Base-by-base conservation (phyloP, 2,329 filamentous ascomycete genomes). In the Talaromyces sp. region DNA sequence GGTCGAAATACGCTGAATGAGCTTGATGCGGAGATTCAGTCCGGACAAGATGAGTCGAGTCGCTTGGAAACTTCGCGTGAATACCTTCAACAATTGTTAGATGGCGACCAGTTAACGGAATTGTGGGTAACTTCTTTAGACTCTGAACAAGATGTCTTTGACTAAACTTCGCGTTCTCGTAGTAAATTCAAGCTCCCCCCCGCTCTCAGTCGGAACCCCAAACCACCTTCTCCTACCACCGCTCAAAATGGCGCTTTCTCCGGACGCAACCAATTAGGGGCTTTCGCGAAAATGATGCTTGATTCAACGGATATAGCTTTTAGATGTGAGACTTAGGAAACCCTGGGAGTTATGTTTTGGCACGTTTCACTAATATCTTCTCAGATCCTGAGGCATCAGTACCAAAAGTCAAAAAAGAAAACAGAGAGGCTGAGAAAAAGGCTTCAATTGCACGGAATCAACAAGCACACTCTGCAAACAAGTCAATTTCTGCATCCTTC, bases 41-140 rank as follows among this genome's bases (percentile, higher is more conserved):
- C 83, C 43, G 80, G 82, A 39, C 80, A 80, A 27, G 67, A 69
- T 42, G 69, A 73, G 41, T 86, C 88, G 17, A 82, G 83, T 66
- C 83, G 85, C 58, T 77, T 92, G 42, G 86, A 89, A 62, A 85
- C 87, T 62, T 87, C 86, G 10, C 79, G 92, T 41, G 82, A 88
- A 62, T 86, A 93, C 69, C 79, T 97, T 27, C 83, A 90, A 52
- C 85, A 86, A 57, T 81, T 96, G 36, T 73, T 97, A 51, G 85
- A 86, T 65, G 82, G 86, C 1, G 82, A 86, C n/a, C 86, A 86
- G 55, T 77, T 75, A 58, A 75, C 74, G 5, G 70, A 76, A 64
- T 76, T 75, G 75, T 77, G 64, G 66, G 71, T 45, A 19, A 19
- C 7, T n/a, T 32, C n/a, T 49, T 20, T 29, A 7, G 13, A 17